Conservation (phyloP, 495 filamentous ascomycete species). For the Aspergillus panamensis region DNA sequence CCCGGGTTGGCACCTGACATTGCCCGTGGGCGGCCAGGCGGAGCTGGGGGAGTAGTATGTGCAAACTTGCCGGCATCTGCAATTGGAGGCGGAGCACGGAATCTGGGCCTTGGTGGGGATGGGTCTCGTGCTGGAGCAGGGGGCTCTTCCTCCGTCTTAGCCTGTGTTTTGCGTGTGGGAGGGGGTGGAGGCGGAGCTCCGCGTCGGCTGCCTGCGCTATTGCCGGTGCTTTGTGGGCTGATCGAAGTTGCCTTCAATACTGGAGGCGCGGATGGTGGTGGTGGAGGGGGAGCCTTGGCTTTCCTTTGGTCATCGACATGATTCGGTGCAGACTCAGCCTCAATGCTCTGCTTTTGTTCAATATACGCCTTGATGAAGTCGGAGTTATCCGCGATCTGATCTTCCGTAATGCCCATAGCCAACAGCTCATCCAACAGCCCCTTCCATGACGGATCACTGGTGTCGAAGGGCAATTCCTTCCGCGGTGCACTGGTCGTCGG, state of each 20-base stretch:
- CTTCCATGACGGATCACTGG: constrained; percentile 78
- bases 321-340: constrained; percentile 31
- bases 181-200: constrained; percentile 83
- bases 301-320: constrained; percentile 41
- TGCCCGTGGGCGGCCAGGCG: constrained; percentile 55
- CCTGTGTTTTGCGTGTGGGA: constrained; percentile 62
- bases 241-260: constrained; percentile 45
- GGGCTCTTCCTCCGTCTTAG: constrained; percentile 51
- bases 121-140: constrained; percentile 45
- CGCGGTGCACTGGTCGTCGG: constrained; percentile 26
- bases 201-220: constrained; percentile 57
- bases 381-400: constrained; percentile 86
- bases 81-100: constrained; percentile 79
- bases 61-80: constrained; percentile 82
- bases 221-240: constrained; percentile 66
- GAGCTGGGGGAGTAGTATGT: constrained; percentile 49
- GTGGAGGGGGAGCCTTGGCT: constrained; percentile 54
- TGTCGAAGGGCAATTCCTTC: constrained; percentile 69
- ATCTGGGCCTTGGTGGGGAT: constrained; percentile 53
- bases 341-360: constrained; percentile 66
- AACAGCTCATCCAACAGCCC: constrained; percentile 78
- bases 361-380: constrained; percentile 95
- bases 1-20: constrained; percentile 59
- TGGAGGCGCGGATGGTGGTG: constrained; percentile 56
- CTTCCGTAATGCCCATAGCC: constrained; percentile 85